Base-by-base conservation (phyloP, 352 stramenopile species). In the Phytophthora colocasiae region DNA sequence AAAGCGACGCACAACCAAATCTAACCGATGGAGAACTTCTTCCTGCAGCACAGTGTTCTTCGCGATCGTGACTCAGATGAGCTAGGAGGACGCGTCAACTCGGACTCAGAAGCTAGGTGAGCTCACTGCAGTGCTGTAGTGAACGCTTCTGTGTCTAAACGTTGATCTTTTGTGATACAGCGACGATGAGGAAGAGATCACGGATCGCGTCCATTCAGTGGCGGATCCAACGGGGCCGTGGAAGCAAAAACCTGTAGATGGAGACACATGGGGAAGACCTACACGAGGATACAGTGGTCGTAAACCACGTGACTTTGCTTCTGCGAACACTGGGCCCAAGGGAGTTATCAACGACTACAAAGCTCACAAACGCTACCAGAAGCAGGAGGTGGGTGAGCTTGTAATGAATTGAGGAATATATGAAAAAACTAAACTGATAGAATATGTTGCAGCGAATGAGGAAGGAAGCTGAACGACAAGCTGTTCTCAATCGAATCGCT, bases 301-400 rank as follows among this genome's bases (percentile, higher is more conserved):
- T 47, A 71, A 77, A 11, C 24, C 54, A 5, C 76, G 79, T 6
- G 64, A 83, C 64, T 94, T 91, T 45, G 65, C 54, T 10, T 93
- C 87, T 8, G 58, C 73, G 15, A 80, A 91, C 71, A 94, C 87
- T 7, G 87, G 87, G 0, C 87, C 87, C 7, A 95, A 95, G 68
- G 87, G 87, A 24, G 87, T 95, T 39, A 72, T 93, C 43, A 90
- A 81, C 41, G 87, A 95, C 75, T 93, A 91, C 77, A 91, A 92
- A 64, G 78, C 80, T 12, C 77, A 95, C 69, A 94, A 92, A 52
- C 77, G 75, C 32, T 53, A 79, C 31, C 65, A 85, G 52, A 77
- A 83, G 36, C 58, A 92, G 32, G 80, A 95, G 71, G 81, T 90
- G 27, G 6, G 27, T 31, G 22, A 22, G 22, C 6, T 31, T 31